phyloP scores from a whole-genome alignment of 2,329 filamentous ascomycete genomes.

The Clarireedia homoeocarpa region DNA sequence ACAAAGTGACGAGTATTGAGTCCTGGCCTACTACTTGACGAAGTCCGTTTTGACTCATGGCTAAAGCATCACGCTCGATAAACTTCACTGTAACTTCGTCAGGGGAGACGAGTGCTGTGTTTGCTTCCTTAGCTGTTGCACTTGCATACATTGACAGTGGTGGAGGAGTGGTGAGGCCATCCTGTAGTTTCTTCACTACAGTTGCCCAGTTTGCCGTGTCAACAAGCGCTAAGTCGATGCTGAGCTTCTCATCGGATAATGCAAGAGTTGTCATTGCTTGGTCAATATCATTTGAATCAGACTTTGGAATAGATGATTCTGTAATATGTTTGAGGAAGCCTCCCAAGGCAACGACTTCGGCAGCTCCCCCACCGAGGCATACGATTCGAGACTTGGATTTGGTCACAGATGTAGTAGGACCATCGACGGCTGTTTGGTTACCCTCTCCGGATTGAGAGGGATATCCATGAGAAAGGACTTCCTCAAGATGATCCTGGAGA shows the following conservation, averaged over 20 bases:
- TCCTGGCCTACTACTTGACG: constrained; percentile 22
- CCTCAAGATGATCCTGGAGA: constrained; percentile 1
- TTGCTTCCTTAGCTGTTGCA: constrained; percentile 37
- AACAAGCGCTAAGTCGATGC: constrained; percentile 51
- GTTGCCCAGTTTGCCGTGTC: constrained; percentile 74
- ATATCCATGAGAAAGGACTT: constrained; percentile 3
- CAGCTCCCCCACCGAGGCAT: constrained; percentile 41
- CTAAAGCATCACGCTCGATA: constrained; percentile 42
- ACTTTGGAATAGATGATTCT: constrained; percentile 5
- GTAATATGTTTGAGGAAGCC: constrained; percentile 39
- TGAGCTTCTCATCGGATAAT: constrained; percentile 5
- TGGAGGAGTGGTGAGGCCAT: constrained; percentile 45
- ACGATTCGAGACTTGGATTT: constrained; percentile 12
- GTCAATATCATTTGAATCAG: neutral
- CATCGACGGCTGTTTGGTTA: neutral
- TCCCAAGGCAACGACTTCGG: constrained; percentile 57
- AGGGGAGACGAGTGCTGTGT: constrained; percentile 36
- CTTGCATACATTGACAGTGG: constrained; percentile 46
- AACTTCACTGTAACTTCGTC: constrained; percentile 36
- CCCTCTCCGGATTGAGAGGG: neutral
- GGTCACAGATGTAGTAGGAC: neutral
- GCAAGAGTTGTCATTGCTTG: constrained; percentile 9
- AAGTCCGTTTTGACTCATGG: constrained; percentile 32
- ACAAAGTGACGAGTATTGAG: constrained; percentile 62
- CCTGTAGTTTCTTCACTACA: constrained; percentile 52